A percentile compares a stretch with the other conserved stretches of the same genome.
phyloP scores from a whole-genome alignment of 1,139 yeast genomes.

The Candida tetrigidarum region DNA sequence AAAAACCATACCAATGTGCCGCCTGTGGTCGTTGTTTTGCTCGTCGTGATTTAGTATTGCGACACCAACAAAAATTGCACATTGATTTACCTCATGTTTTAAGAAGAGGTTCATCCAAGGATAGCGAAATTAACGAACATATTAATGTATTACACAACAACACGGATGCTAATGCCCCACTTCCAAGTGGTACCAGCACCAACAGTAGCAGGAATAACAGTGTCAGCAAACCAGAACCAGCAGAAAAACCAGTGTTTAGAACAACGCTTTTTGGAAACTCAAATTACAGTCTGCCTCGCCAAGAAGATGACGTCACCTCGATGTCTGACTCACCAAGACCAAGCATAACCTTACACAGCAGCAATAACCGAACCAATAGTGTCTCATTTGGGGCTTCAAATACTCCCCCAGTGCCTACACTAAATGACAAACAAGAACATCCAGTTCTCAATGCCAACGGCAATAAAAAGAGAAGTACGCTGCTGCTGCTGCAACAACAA shows the following conservation, averaged over 20 bases:
- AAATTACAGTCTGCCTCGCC: conserved; percentile 14
- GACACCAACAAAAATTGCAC: conserved; percentile 51
- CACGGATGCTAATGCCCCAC: conserved; percentile 49
- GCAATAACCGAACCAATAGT: conserved; percentile 15
- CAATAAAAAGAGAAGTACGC: neutral
- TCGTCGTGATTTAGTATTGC: conserved; percentile 49
- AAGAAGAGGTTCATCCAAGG: conserved; percentile 25
- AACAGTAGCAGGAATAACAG: conserved; percentile 6
- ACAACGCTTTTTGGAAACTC: conserved; percentile 24
- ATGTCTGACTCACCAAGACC: conserved; percentile 17
- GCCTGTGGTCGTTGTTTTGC: conserved; percentile 56
- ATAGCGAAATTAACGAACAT: conserved; percentile 34
- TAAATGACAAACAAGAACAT: conserved; percentile 8
- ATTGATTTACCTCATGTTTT: conserved; percentile 28
- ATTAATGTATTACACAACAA: conserved; percentile 49
- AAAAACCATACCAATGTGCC: conserved; percentile 80
- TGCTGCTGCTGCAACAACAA: conserved; percentile 11
- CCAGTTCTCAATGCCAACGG: neutral
- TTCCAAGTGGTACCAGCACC: conserved; percentile 25
- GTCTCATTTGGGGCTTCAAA: conserved; percentile 13
- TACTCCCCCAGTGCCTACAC: conserved; percentile 5
- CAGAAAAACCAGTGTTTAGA: conserved; percentile 23
- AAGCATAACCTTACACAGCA: conserved; percentile 18
- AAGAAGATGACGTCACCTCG: conserved; percentile 6
- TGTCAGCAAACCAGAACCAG: neutral